Evolutionary conservation across 2,329 filamentous ascomycete genomes (phyloP), one percentile per base, ranked within the genome.

Genomic region (Diaporthe caulivora): DNA sequence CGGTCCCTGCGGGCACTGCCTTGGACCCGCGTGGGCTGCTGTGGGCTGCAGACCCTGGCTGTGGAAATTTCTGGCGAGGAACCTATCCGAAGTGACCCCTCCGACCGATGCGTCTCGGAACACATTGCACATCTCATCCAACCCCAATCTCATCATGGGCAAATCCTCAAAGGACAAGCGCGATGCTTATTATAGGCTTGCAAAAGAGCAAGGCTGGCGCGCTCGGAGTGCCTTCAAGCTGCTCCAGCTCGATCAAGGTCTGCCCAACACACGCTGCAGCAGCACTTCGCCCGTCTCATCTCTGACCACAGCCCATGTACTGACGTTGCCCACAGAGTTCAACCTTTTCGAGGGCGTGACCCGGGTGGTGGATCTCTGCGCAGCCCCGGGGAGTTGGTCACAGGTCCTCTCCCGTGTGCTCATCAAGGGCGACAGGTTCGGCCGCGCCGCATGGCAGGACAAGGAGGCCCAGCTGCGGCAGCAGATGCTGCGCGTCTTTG

Each of bases 111-210:
- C 18, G 18, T 13, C 42, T 37, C 40, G 8, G 44, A 26, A 42
- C 8, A 8, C 9, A 10, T 29, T 37, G 64, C 13, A 3, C 15
- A n/a, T 44, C 55, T 42, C 37, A 11, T 29, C 13, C 29, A 7
- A 47, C 37, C 13, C 34, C 21, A 21, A 11, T n/a, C 18, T 49
- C 44, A 11, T 49, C 40, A 97, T 98, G 95, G 95, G 95, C 1
- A 98, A 98, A 83, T 98, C 97, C 1, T 98, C 96, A 62, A 99
- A 99, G 84, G 97, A 99, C 81, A 99, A 99, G 85, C 94, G 97
- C 70, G 97, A 99, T 83, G 95, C 95, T 58, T 99, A 99, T 85
- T 99, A 99, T 81, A 91, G 97, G 70, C 93, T 99, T 11, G 97
- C 97, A 24, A 99, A 99, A 85, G 97, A 99, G 83, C 97, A 99